Conservation (phyloP, 164 flowering plant genomes). For the Macadamia integrifolia region DNA sequence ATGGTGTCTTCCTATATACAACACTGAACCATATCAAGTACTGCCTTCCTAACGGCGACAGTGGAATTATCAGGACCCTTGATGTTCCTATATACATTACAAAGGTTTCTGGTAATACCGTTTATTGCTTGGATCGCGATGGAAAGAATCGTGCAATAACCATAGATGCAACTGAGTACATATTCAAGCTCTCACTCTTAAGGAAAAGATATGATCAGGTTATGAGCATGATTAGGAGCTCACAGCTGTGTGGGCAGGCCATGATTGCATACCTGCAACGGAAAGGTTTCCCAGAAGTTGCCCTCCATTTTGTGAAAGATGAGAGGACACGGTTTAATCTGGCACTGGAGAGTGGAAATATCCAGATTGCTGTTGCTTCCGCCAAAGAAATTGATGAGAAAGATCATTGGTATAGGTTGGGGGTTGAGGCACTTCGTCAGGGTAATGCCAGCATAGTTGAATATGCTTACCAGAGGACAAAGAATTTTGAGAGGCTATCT, state of each 20-base stretch:
- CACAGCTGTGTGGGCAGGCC: constrained; percentile 90
- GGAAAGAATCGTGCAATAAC: constrained; percentile 56
- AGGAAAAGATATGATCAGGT: constrained; percentile 73
- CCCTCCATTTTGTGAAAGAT: constrained; percentile 86
- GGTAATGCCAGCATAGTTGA: constrained; percentile 92
- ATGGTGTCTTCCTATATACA: constrained; percentile 85
- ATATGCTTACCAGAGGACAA: constrained; percentile 89
- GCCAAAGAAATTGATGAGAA: constrained; percentile 84
- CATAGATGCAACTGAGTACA: constrained; percentile 83
- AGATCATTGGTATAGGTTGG: constrained; percentile 85
- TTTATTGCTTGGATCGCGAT: constrained; percentile 70
- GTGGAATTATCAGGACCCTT: constrained; percentile 73
- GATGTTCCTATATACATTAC: constrained; percentile 70
- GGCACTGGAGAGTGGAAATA: constrained; percentile 89
- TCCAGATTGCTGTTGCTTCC: constrained; percentile 78
- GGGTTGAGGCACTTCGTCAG: constrained; percentile 92
- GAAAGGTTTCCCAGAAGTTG: constrained; percentile 91
- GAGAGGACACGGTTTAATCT: constrained; percentile 76
- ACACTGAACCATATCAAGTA: constrained; percentile 83
- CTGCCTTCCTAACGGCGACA: constrained; percentile 86
- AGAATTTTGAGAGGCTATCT: constrained; percentile 81
- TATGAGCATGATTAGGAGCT: constrained; percentile 70
- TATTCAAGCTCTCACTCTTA: constrained; percentile 55
- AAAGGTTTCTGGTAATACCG: constrained; percentile 61
- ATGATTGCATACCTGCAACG: constrained; percentile 94